These are phyloP conservation scores for Phyllosticta capitalensis DNA, from an alignment of 2,329 filamentous ascomycete genomes.

Conservation along the genomic window DNA sequence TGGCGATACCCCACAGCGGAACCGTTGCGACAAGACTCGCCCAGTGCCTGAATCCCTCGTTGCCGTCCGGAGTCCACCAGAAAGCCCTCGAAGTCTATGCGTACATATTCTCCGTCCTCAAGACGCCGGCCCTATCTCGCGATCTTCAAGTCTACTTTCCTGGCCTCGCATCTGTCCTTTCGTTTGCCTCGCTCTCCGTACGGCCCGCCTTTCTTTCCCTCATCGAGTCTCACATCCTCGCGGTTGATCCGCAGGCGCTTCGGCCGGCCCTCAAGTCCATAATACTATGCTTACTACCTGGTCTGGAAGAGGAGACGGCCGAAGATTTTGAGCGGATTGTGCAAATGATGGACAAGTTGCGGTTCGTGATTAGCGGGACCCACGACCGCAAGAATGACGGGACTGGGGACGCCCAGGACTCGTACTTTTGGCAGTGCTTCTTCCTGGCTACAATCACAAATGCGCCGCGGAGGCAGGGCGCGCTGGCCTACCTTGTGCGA, in stretches of 20 bases:
- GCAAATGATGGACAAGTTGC: slow-evolving; percentile 65
- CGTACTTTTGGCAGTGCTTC: slow-evolving; percentile 97
- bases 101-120: slow-evolving; percentile 76
- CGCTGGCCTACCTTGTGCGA: slow-evolving; percentile 74
- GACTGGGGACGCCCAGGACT: slow-evolving; percentile 47
- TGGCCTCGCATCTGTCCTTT: slow-evolving; percentile 77
- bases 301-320: slow-evolving; percentile 89
- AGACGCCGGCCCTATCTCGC: slow-evolving; percentile 62
- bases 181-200: slow-evolving; percentile 88
- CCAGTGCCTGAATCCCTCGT: slow-evolving; percentile 85
- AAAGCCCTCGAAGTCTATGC: slow-evolving; percentile 91
- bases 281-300: slow-evolving; percentile 79
- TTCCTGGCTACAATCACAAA: slow-evolving; percentile 91
- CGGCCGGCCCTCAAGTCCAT: slow-evolving; percentile 85
- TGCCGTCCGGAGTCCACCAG: slow-evolving; percentile 95
- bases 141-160: slow-evolving; percentile 85
- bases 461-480: slow-evolving; percentile 71
- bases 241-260: slow-evolving; percentile 59
- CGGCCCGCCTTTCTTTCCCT: slow-evolving; percentile 77
- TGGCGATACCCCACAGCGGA: slow-evolving; percentile 69
- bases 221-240: slow-evolving; percentile 70
- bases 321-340: slow-evolving; percentile 92
- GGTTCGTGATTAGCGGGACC: slow-evolving; percentile 44
- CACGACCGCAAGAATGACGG: slow-evolving; percentile 39
- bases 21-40: slow-evolving; percentile 82